phyloP scores from a whole-genome alignment of 2,329 filamentous ascomycete species.

The Pseudocercospora vitis region DNA sequence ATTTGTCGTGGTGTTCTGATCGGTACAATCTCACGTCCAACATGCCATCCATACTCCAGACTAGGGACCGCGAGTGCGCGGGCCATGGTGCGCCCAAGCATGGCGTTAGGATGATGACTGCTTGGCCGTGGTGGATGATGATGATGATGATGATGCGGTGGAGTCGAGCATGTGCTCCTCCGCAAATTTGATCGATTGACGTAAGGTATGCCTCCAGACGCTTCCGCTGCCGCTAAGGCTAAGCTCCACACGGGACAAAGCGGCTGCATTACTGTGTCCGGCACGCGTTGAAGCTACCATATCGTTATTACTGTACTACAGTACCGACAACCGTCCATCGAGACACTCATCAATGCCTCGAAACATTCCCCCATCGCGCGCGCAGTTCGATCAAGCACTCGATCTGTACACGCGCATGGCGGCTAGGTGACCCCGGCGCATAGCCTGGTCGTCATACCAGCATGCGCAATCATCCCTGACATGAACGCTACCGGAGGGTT shows the following conservation, averaged over 20 bases:
- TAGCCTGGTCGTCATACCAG: not conserved
- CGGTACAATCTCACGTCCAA: not conserved
- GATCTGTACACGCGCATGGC: not conserved
- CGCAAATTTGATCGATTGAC: conserved; percentile 6
- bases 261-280: conserved; percentile 5
- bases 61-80: too few relatives aligned
- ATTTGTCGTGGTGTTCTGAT: too few relatives aligned
- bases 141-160: conserved; percentile 14
- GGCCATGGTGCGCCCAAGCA: too few relatives aligned
- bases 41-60: not conserved
- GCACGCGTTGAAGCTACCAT: not conserved
- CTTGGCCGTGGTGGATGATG: conserved; percentile 11
- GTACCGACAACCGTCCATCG: too few relatives aligned
- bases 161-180: conserved; percentile 8
- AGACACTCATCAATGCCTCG: not conserved
- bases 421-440: not conserved
- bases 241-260: conserved; percentile 11
- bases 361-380: not conserved
- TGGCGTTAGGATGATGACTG: not conserved
- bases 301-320: too few relatives aligned
- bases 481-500: not conserved
- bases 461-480: not conserved
- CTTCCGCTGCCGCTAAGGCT: conserved; percentile 14
- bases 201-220: conserved; percentile 14
- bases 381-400: not conserved